These are phyloP conservation scores for Eleusine coracana DNA, from an alignment of 176 grass and related monocot species.

Conservation along the genomic window DNA sequence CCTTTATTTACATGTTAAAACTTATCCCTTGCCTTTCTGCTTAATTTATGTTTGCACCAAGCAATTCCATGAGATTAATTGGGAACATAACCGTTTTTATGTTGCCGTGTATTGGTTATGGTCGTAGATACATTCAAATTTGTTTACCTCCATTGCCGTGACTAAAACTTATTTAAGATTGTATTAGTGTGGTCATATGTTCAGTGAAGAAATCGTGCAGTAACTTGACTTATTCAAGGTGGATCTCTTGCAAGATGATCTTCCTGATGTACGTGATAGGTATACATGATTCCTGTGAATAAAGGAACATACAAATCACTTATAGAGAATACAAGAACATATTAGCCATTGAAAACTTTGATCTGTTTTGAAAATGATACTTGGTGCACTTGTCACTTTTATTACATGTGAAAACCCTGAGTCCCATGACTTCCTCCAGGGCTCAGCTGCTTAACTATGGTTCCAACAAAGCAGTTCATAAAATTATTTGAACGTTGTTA, in stretches of 20 bases:
- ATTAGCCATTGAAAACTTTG: not conserved
- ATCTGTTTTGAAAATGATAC: conserved; percentile 3
- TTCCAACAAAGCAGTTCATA: not conserved
- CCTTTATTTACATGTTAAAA: not conserved
- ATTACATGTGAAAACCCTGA: not conserved
- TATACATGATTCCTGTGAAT: conserved; percentile 9
- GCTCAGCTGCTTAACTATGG: conserved; percentile 9
- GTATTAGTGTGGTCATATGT: not conserved
- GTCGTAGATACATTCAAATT: not conserved
- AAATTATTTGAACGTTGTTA: not conserved
- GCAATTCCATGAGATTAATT: not conserved
- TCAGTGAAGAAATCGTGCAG: not conserved
- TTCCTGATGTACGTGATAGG: conserved; percentile 8
- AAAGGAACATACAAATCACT: conserved; percentile 11
- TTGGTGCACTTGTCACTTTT: conserved; percentile 4
- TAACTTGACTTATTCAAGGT: not conserved
- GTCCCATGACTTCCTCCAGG: not conserved
- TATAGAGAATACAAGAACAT: not conserved
- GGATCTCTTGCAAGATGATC: not conserved
- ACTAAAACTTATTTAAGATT: not conserved
- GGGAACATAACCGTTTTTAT: not conserved
- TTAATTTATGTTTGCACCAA: conserved; percentile 1
- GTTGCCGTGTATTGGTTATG: not conserved
- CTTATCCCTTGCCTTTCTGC: not conserved
- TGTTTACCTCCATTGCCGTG: not conserved